phyloP scores from a whole-genome alignment of 1,284 basidiomycete genomes.

The Pseudozyma flocculosa region DNA sequence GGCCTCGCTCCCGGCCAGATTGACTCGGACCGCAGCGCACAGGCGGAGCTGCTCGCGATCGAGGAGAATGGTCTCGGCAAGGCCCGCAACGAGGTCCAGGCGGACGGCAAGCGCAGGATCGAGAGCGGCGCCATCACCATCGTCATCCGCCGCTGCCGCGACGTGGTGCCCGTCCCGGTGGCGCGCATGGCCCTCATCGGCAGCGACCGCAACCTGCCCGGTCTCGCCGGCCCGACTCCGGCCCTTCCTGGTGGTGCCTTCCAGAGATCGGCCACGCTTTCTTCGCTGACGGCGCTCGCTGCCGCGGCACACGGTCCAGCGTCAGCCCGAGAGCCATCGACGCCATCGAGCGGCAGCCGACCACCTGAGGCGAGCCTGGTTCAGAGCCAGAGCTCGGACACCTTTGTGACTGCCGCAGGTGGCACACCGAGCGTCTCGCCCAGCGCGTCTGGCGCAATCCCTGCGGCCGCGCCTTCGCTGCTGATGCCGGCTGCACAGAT shows the following conservation, averaged over 20 bases:
- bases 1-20: neutral
- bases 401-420: neutral
- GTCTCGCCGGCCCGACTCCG: neutral
- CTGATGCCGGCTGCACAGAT: too few relatives aligned
- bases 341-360: too few relatives aligned
- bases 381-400: neutral
- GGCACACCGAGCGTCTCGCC: neutral
- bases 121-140: constrained; percentile 40
- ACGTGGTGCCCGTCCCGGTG: constrained; percentile 54
- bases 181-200: constrained; percentile 47
- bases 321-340: too few relatives aligned
- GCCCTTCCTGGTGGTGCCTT: too few relatives aligned
- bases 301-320: too few relatives aligned
- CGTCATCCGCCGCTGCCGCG: constrained; percentile 45
- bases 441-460: neutral
- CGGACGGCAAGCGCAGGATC: constrained; percentile 16
- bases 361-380: neutral
- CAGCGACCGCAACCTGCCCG: constrained; percentile 13
- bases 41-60: constrained; percentile 1
- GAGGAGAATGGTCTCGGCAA: neutral
- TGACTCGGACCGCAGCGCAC: neutral
- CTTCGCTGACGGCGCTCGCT: too few relatives aligned
- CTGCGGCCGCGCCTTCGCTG: too few relatives aligned
- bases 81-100: constrained; percentile 7
- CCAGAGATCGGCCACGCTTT: too few relatives aligned